A percentile compares a stretch with the other conserved stretches of the same genome.
These are phyloP conservation scores for Verticillium nubilum DNA, from an alignment of 2,329 filamentous ascomycete genomes.

Conservation along the genomic window DNA sequence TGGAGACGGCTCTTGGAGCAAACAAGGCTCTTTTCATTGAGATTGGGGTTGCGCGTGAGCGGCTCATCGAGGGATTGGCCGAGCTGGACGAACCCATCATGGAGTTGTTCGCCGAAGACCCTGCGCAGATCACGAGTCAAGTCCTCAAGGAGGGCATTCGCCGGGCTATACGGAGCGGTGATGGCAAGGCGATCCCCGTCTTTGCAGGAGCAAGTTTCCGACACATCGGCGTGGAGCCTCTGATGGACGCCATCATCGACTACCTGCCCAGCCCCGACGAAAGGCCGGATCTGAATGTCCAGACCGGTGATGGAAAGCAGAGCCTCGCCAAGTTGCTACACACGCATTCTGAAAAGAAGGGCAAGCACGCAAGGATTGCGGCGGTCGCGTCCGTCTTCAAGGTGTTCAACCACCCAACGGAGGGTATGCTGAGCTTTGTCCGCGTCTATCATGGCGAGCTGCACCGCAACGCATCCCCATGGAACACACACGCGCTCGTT, in stretches of 20 bases:
- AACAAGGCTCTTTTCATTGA: constrained; percentile 57
- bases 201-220: constrained; percentile 90
- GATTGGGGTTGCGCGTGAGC: constrained; percentile 67
- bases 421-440: constrained; percentile 86
- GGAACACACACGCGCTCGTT: constrained; percentile 79
- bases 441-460: constrained; percentile 85
- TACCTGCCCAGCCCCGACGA: constrained; percentile 80
- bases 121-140: constrained; percentile 65
- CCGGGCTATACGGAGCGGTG: constrained; percentile 60
- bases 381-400: constrained; percentile 77
- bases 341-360: constrained; percentile 21
- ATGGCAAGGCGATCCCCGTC: constrained; percentile 73
- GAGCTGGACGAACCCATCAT: constrained; percentile 85
- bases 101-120: constrained; percentile 73
- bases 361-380: constrained; percentile 26
- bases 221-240: constrained; percentile 88
- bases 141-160: constrained; percentile 71
- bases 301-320: constrained; percentile 54
- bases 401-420: constrained; percentile 80
- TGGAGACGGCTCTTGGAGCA: constrained; percentile 28
- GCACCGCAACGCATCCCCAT: constrained; percentile 67
- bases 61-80: constrained; percentile 76
- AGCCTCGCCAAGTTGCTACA: constrained; percentile 25
- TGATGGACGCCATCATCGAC: constrained; percentile 84
- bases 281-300: constrained; percentile 73